These are phyloP conservation scores for Aphanomyces euteiches DNA, from an alignment of 352 stramenopile genomes.

Conservation along the genomic window DNA sequence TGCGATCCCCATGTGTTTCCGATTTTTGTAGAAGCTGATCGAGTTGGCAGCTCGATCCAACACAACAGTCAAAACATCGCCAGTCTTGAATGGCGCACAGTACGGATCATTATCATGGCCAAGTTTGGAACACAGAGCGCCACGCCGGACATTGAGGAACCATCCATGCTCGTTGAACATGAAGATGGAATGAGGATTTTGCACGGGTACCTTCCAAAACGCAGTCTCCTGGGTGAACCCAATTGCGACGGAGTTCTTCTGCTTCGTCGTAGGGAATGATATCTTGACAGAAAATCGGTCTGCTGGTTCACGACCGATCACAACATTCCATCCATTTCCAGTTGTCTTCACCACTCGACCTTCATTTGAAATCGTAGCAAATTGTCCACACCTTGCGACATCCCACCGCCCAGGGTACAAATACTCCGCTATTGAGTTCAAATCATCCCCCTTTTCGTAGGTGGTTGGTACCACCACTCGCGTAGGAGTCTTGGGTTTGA, in stretches of 20 bases:
- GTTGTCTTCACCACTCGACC: not conserved
- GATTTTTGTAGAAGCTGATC: slow-evolving; percentile 24
- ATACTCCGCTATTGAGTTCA: not conserved
- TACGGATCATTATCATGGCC: slow-evolving; percentile 24
- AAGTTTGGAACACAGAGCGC: slow-evolving; percentile 17
- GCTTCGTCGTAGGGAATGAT: slow-evolving; percentile 15
- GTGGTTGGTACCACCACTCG: too few relatives aligned
- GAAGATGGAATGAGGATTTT: not conserved
- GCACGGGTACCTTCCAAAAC: slow-evolving; percentile 6
- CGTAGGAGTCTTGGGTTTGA: too few relatives aligned
- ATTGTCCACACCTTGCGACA: slow-evolving; percentile 22
- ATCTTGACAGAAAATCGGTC: slow-evolving; percentile 7
- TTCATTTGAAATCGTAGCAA: not conserved
- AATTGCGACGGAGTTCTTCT: slow-evolving; percentile 25
- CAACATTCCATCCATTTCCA: slow-evolving; percentile 21
- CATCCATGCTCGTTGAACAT: slow-evolving; percentile 25
- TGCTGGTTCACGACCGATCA: slow-evolving; percentile 1
- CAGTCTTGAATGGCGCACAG: slow-evolving; percentile 4
- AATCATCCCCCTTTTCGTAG: too few relatives aligned
- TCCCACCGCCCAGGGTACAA: slow-evolving; percentile 19
- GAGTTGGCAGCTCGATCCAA: not conserved
- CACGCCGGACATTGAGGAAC: slow-evolving; percentile 26
- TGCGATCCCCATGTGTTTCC: slow-evolving; percentile 9
- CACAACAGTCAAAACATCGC: slow-evolving; percentile 10
- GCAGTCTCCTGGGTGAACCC: slow-evolving; percentile 22